A percentile compares a stretch with the other conserved stretches of the same genome.
phyloP scores from a whole-genome alignment of 2,329 filamentous ascomycete species.

The Emydomyces testavorans region DNA sequence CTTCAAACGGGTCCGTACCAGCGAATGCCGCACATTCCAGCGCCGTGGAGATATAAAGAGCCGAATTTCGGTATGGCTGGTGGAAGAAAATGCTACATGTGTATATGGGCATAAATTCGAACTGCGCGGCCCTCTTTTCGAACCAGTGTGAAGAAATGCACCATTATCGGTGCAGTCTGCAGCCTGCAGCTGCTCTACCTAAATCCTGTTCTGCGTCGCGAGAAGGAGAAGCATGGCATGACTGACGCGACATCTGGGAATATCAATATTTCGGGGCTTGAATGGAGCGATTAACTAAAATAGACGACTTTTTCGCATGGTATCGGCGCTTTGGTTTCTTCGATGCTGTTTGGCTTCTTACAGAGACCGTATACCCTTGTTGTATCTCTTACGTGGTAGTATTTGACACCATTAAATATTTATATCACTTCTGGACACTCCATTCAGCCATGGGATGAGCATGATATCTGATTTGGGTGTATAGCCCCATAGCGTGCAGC shows the following conservation, averaged over 20 bases:
- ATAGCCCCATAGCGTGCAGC: no score
- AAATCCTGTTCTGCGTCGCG: not conserved
- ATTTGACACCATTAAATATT: no score
- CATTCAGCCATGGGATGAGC: no score
- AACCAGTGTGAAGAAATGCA: not conserved
- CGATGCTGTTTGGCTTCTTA: not conserved
- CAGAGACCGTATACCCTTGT: not conserved
- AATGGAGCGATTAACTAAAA: not conserved
- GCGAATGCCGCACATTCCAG: not conserved
- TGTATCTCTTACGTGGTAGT: not conserved
- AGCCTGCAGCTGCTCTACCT: no score
- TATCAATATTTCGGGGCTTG: conserved; percentile 1
- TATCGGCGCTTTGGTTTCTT: conserved; percentile 9
- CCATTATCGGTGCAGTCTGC: not conserved
- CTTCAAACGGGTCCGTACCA: not conserved
- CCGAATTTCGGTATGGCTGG: not conserved
- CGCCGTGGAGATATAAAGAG: conserved; percentile 1
- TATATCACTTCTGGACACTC: no score
- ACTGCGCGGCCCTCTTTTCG: not conserved
- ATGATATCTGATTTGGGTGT: no score
- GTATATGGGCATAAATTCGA: not conserved
- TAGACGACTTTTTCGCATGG: conserved; percentile 8
- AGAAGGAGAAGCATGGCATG: not conserved
- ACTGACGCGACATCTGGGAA: not conserved
- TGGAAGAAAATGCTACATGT: not conserved